Evolutionary conservation across 768 basidiomycete species (phyloP).

Genomic region (Mycena albidolilacea): DNA sequence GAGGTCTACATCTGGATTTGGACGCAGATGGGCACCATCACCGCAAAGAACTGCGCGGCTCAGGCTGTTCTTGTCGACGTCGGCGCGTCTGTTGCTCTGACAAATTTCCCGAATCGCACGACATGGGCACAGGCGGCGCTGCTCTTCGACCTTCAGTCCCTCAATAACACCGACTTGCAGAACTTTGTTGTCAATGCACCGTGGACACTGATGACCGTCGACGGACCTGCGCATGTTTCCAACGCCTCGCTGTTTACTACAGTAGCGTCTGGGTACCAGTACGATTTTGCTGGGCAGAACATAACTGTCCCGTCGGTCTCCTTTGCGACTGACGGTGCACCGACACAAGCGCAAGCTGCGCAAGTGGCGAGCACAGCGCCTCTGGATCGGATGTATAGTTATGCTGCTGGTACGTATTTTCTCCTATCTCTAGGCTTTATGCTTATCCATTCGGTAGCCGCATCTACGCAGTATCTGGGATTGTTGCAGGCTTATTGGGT

Average conservation of each 20-base stretch:
- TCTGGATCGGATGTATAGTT: constrained; percentile 73
- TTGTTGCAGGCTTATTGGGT: constrained; percentile 71
- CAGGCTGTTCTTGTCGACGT: constrained; percentile 73
- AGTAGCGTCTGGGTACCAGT: constrained; percentile 65
- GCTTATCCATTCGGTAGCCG: constrained; percentile 57
- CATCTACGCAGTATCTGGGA: constrained; percentile 65
- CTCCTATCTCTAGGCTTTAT: background rate
- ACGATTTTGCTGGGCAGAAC: constrained; percentile 73
- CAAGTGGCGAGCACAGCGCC: constrained; percentile 57
- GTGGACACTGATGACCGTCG: constrained; percentile 60
- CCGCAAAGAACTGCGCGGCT: constrained; percentile 62
- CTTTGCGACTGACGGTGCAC: constrained; percentile 64
- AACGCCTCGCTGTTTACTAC: constrained; percentile 56
- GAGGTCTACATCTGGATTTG: constrained; percentile 67
- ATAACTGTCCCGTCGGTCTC: constrained; percentile 59
- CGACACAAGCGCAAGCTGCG: constrained; percentile 60
- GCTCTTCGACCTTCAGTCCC: constrained; percentile 66
- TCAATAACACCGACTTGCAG: constrained; percentile 51
- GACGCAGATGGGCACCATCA: constrained; percentile 60
- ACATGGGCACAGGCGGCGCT: constrained; percentile 72
- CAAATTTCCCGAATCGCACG: constrained; percentile 63
- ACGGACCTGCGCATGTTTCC: constrained; percentile 55
- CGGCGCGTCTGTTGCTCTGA: constrained; percentile 57
- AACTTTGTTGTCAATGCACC: constrained; percentile 63
- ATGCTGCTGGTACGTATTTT: constrained; percentile 65